phyloP scores from a whole-genome alignment of 1,284 basidiomycete species.

The Phellopilus nigrolimitatus region DNA sequence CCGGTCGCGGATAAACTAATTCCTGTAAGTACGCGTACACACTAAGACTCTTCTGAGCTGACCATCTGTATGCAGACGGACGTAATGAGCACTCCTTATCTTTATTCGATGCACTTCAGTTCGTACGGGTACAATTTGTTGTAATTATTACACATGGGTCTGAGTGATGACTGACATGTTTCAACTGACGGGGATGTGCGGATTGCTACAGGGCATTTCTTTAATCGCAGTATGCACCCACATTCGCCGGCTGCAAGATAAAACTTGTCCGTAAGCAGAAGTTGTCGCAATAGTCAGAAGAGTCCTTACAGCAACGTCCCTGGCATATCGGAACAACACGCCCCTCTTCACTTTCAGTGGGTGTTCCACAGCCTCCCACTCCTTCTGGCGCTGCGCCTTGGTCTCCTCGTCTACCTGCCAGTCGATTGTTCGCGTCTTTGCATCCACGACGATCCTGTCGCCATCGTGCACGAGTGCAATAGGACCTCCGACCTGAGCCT shows the following conservation, averaged over 20 bases:
- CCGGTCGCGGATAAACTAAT: not conserved
- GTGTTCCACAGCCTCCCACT: constrained; percentile 69
- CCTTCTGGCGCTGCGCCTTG: constrained; percentile 60
- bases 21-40: too few relatives aligned
- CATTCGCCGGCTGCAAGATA: constrained; percentile 55
- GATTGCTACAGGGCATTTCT: not conserved
- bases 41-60: too few relatives aligned
- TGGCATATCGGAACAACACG: constrained; percentile 68
- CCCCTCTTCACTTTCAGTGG: constrained; percentile 70
- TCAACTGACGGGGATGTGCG: constrained; percentile 26
- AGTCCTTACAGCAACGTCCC: constrained; percentile 71
- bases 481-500: constrained; percentile 90
- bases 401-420: constrained; percentile 83
- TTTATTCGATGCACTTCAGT: not conserved
- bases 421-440: constrained; percentile 73
- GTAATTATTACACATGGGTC: constrained; percentile 6
- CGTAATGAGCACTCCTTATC: not conserved
- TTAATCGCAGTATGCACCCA: constrained; percentile 72
- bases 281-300: constrained; percentile 4
- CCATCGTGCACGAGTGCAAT: constrained; percentile 94
- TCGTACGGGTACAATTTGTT: constrained; percentile 3
- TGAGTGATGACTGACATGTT: not conserved
- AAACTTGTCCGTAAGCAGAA: constrained; percentile 18
- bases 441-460: constrained; percentile 80
- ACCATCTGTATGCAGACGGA: not conserved